Conservation (phyloP, 768 basidiomycete genomes). For the Tricholomella constricta region DNA sequence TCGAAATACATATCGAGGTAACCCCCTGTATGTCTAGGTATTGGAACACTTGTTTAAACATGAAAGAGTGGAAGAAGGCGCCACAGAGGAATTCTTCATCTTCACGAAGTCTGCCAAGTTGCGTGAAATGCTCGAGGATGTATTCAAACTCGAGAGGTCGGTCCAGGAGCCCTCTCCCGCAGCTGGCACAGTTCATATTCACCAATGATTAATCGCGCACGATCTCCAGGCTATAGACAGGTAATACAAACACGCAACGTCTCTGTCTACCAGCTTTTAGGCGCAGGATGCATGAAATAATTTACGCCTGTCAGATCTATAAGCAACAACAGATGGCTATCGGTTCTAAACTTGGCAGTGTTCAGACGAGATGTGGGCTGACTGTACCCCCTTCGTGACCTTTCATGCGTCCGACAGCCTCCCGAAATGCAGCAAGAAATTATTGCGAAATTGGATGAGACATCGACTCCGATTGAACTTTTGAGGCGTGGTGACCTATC, state of each 20-base stretch:
- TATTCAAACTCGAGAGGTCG: constrained; percentile 63
- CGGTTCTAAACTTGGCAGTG: constrained; percentile 79
- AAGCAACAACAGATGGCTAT: constrained; percentile 96
- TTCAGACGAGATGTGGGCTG: constrained; percentile 66
- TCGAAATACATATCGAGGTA: neutral
- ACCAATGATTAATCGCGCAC: constrained; percentile 63
- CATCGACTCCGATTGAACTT: constrained; percentile 13
- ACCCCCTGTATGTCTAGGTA: constrained; percentile 43
- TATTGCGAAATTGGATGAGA: constrained; percentile 41
- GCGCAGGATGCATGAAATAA: constrained; percentile 83
- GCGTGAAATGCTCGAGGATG: constrained; percentile 79
- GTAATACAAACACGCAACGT: constrained; percentile 77
- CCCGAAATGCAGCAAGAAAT: constrained; percentile 44
- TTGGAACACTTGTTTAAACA: constrained; percentile 60
- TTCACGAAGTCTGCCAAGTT: constrained; percentile 94
- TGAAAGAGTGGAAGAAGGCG: constrained; percentile 67
- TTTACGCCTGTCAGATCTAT: constrained; percentile 88
- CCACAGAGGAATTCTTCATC: constrained; percentile 83
- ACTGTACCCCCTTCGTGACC: neutral
- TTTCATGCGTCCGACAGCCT: constrained; percentile 34
- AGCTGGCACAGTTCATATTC: neutral
- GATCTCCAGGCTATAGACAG: constrained; percentile 92
- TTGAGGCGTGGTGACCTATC: too few relatives aligned
- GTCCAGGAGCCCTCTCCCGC: constrained; percentile 29
- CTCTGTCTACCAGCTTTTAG: constrained; percentile 78